Conservation (phyloP, 371 early-diverging fungal genomes). For the Lichtheimia ornata region DNA sequence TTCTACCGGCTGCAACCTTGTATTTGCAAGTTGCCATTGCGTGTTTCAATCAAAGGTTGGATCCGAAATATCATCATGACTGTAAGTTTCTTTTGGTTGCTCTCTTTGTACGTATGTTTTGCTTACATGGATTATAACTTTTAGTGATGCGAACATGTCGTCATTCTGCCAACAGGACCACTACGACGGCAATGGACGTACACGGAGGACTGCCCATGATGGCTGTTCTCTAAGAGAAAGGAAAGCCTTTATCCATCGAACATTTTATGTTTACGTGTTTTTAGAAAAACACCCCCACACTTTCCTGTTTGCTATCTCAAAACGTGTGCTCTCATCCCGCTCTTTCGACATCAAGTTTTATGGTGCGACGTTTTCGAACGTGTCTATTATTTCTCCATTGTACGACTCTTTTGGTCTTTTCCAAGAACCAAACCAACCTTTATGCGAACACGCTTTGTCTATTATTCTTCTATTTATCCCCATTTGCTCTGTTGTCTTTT, state of each 20-base stretch:
- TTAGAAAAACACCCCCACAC: slow-evolving; percentile 8
- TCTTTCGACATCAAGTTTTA: slow-evolving; percentile 8
- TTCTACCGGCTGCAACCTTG: too few relatives aligned
- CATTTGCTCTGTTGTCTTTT: slow-evolving; percentile 4
- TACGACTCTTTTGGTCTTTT: neutral
- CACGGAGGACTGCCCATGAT: neutral
- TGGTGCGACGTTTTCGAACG: slow-evolving; percentile 15
- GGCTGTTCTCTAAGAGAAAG: neutral
- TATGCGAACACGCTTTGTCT: slow-evolving; percentile 6
- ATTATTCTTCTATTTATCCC: neutral
- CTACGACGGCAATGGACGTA: neutral
- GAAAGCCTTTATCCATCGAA: neutral
- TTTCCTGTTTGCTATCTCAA: slow-evolving; percentile 2
- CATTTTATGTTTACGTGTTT: slow-evolving; percentile 1
- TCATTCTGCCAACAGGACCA: neutral
- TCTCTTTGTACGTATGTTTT: too few relatives aligned
- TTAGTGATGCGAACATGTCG: neutral
- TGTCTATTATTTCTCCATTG: neutral
- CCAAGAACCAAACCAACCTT: neutral
- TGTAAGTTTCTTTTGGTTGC: too few relatives aligned
- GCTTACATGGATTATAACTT: too few relatives aligned
- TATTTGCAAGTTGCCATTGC: too few relatives aligned
- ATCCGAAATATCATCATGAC: too few relatives aligned
- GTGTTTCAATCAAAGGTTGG: too few relatives aligned
- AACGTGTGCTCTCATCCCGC: slow-evolving; percentile 11